Percentiles rank a stretch among this genome's conserved stretches.
These are phyloP conservation scores for Pleurotus giganteus DNA, from an alignment of 768 basidiomycete species.

Conservation along the genomic window DNA sequence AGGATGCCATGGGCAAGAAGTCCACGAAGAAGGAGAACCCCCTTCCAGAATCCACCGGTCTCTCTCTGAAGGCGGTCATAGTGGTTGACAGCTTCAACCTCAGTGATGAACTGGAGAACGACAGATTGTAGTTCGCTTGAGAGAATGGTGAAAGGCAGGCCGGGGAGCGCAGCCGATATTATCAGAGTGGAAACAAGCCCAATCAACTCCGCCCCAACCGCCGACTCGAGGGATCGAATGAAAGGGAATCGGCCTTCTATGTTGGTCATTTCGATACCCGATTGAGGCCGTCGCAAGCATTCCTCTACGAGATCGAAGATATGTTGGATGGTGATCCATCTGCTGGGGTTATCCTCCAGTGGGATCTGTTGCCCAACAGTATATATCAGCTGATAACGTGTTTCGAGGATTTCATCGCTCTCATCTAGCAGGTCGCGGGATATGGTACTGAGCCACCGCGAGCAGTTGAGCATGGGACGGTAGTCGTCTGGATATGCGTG, in stretches of 20 bases:
- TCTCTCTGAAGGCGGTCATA: conserved; percentile 12
- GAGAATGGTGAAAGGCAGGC: conserved; percentile 17
- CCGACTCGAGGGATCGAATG: conserved; percentile 17
- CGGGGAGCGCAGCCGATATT: conserved; percentile 14
- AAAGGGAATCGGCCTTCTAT: conserved; percentile 9
- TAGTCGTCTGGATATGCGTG: conserved; percentile 5
- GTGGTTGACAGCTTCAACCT: background rate
- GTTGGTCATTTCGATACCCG: conserved; percentile 18
- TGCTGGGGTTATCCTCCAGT: conserved; percentile 38
- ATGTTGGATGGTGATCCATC: conserved; percentile 41
- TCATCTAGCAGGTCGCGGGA: conserved; percentile 44
- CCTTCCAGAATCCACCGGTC: conserved; percentile 26
- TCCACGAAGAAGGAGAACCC: conserved; percentile 43
- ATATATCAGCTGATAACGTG: conserved; percentile 48
- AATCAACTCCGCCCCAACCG: conserved; percentile 17
- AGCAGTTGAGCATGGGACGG: conserved; percentile 20
- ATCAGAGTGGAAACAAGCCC: conserved; percentile 17
- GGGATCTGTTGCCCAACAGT: conserved; percentile 35
- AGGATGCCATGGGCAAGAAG: conserved; percentile 41
- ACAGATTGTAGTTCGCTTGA: conserved; percentile 15
- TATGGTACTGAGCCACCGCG: conserved; percentile 23
- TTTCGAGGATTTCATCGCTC: conserved; percentile 46
- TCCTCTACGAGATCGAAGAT: conserved; percentile 29
- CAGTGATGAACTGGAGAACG: conserved; percentile 23
- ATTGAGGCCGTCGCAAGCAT: conserved; percentile 8